Evolutionary conservation across 2,329 filamentous ascomycete genomes (phyloP).

Genomic region (Alternaria sp.): DNA sequence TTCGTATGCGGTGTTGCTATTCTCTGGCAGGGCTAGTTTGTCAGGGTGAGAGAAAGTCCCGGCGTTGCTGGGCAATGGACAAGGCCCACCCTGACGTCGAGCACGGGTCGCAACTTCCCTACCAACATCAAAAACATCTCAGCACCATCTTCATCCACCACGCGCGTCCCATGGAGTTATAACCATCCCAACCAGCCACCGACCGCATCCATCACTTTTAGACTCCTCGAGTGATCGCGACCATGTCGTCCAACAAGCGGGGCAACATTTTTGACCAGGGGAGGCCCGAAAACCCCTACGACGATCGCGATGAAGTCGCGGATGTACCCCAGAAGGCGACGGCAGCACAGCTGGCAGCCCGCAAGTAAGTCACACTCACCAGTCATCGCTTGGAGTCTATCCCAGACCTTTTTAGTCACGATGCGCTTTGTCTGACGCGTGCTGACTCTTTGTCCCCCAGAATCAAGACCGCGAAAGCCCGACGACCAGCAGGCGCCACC

Average conservation of each 20-base stretch:
- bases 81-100: conserved; percentile 16
- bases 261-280: conserved; percentile 37
- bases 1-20: background rate
- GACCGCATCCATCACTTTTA: conserved; percentile 13
- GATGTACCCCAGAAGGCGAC: conserved; percentile 60
- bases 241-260: conserved; percentile 40
- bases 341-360: conserved; percentile 60
- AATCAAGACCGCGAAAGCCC: conserved; percentile 36
- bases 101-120: conserved; percentile 15
- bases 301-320: conserved; percentile 44
- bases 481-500: conserved; percentile 30
- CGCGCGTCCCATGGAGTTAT: conserved; percentile 16
- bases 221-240: conserved; percentile 20
- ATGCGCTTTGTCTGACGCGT: conserved; percentile 10
- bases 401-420: background rate
- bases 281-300: conserved; percentile 33
- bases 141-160: conserved; percentile 5
- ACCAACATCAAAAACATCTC: conserved; percentile 17
- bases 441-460: conserved; percentile 30
- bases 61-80: conserved; percentile 14
- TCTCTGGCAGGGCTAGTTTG: background rate
- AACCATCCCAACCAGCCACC: conserved; percentile 3
- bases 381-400: background rate
- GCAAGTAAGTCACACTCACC: conserved; percentile 58
- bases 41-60: background rate